phyloP scores from a whole-genome alignment of 192 early-diverging fungal genomes.

The Haplosporangium gracile region DNA sequence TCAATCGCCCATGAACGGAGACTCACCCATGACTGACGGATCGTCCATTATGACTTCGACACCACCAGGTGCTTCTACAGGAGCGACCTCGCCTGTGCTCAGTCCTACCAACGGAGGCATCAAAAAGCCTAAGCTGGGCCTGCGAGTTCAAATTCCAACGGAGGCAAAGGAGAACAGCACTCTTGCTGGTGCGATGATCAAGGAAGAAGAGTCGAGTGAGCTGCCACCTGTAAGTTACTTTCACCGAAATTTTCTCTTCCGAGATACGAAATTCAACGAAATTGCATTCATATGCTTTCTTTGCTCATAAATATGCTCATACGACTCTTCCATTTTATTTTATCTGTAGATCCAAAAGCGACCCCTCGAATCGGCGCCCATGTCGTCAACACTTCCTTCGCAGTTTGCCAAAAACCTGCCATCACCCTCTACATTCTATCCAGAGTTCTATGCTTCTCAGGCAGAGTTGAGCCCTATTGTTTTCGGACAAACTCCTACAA shows the following conservation, averaged over 20 bases:
- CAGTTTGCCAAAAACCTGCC: slow-evolving; percentile 79
- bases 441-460: slow-evolving; percentile 79
- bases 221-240: slow-evolving; percentile 37
- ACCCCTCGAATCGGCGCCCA: slow-evolving; percentile 47
- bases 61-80: slow-evolving; percentile 12
- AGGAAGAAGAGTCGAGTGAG: slow-evolving; percentile 50
- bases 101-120: slow-evolving; percentile 45
- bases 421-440: slow-evolving; percentile 82
- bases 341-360: slow-evolving; percentile 46
- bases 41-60: slow-evolving; percentile 39
- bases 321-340: slow-evolving; percentile 3
- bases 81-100: slow-evolving; percentile 39
- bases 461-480: slow-evolving; percentile 82
- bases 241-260: background rate
- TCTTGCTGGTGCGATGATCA: slow-evolving; percentile 45
- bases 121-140: slow-evolving; percentile 47
- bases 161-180: slow-evolving; percentile 47
- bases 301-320: background rate
- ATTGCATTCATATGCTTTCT: background rate
- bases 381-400: slow-evolving; percentile 74
- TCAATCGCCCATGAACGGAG: slow-evolving; percentile 48
- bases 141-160: slow-evolving; percentile 44
- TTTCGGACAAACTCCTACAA: slow-evolving; percentile 80
- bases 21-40: slow-evolving; percentile 55
- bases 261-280: background rate